Evolutionary conservation across 176 grass and related monocot species (phyloP).

Genomic region (Phragmites australis): DNA sequence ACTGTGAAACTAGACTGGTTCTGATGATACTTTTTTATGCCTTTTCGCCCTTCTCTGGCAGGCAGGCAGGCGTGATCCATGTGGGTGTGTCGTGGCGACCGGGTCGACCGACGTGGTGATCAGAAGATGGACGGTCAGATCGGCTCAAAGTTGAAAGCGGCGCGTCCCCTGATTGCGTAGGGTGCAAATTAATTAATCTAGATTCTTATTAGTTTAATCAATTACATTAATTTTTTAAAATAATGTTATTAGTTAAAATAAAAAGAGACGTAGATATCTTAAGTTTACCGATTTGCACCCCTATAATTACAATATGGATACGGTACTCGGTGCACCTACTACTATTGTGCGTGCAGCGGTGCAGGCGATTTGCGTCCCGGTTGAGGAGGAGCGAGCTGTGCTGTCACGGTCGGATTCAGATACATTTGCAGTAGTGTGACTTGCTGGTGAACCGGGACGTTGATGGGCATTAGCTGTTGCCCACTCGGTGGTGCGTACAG

Average conservation of each 20-base stretch:
- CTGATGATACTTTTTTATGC: neutral
- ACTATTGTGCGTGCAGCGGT: neutral
- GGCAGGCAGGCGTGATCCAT: neutral
- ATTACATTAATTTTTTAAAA: too few relatives aligned
- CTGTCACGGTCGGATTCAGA: neutral
- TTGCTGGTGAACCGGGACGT: neutral
- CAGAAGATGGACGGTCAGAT: neutral
- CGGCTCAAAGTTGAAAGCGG: neutral
- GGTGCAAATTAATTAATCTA: too few relatives aligned
- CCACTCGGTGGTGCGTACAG: neutral
- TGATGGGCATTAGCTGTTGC: slow-evolving; percentile 14
- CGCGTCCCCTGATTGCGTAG: too few relatives aligned
- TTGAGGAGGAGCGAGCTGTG: neutral
- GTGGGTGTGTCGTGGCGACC: neutral
- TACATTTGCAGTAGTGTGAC: neutral
- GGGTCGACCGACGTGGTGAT: neutral
- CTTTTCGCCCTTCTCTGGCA: neutral
- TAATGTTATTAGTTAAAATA: too few relatives aligned
- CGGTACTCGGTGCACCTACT: too few relatives aligned
- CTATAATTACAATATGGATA: too few relatives aligned
- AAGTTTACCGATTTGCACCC: too few relatives aligned
- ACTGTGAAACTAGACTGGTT: neutral
- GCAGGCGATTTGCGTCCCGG: neutral
- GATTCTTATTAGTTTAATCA: too few relatives aligned
- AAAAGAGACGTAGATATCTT: too few relatives aligned